These are phyloP conservation scores for Gaertneriomyces semiglobifer DNA, from an alignment of 192 early-diverging fungal genomes.

Conservation along the genomic window DNA sequence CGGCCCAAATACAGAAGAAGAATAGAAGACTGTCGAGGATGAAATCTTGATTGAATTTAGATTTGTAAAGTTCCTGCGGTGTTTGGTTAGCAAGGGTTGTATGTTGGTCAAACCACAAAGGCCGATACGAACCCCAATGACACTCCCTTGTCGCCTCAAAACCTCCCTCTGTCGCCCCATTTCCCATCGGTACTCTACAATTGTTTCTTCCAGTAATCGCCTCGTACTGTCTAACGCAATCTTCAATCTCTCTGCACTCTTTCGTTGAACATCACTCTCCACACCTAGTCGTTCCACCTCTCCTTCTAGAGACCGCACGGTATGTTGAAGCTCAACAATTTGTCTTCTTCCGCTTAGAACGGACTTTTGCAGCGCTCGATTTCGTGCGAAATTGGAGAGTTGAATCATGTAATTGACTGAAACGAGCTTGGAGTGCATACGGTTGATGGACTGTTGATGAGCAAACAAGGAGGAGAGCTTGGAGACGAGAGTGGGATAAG, in stretches of 20 bases:
- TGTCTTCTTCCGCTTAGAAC: conserved; percentile 29
- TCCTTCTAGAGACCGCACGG: conserved; percentile 32
- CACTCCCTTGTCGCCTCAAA: conserved; percentile 28
- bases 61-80: conserved; percentile 26
- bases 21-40: conserved; percentile 31
- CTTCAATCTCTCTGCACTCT: conserved; percentile 31
- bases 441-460: conserved; percentile 22
- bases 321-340: conserved; percentile 40
- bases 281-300: conserved; percentile 20
- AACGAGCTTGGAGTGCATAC: conserved; percentile 39
- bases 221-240: conserved; percentile 27
- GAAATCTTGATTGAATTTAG: conserved; percentile 41
- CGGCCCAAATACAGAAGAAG: conserved; percentile 33
- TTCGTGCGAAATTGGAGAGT: conserved; percentile 44
- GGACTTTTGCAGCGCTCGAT: conserved; percentile 31
- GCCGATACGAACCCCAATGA: conserved; percentile 19
- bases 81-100: background rate
- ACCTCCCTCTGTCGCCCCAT: conserved; percentile 32
- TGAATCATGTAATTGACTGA: conserved; percentile 45
- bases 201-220: conserved; percentile 28
- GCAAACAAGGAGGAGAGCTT: conserved; percentile 23
- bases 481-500: conserved; percentile 22
- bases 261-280: conserved; percentile 28
- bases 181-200: conserved; percentile 43
- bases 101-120: background rate